phyloP scores from a whole-genome alignment of 176 grass and related monocot genomes.

The Tillandsia leiboldiana region DNA sequence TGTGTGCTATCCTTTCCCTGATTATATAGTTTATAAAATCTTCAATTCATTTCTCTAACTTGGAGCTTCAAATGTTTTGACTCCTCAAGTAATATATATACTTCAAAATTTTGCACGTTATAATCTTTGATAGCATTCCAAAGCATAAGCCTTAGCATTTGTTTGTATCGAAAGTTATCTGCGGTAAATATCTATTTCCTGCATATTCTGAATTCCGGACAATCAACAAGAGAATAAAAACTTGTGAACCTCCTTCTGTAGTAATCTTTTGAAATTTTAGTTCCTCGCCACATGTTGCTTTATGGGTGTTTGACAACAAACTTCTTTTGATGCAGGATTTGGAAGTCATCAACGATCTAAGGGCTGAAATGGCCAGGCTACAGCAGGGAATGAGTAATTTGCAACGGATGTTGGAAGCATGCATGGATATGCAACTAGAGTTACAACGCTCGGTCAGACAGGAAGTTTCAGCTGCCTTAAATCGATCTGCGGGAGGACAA shows the following conservation, averaged over 20 bases:
- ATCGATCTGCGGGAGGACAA: constrained; percentile 27
- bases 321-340: constrained; percentile 45
- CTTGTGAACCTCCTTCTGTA: background rate
- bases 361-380: constrained; percentile 55
- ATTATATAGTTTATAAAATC: background rate
- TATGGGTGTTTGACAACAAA: background rate
- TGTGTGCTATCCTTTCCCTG: constrained; percentile 21
- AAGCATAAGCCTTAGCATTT: no score
- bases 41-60: no score
- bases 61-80: no score
- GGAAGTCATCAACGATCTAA: constrained; percentile 63
- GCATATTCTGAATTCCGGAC: background rate
- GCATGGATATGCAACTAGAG: constrained; percentile 98
- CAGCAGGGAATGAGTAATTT: constrained; percentile 62
- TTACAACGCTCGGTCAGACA: constrained; percentile 67
- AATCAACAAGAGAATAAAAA: background rate
- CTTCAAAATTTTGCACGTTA: no score
- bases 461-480: constrained; percentile 74
- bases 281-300: background rate
- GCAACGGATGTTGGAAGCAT: constrained; percentile 65
- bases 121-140: no score
- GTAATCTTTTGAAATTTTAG: background rate
- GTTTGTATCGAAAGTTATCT: no score
- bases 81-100: no score
- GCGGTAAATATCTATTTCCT: background rate